Evolutionary conservation across 2,329 filamentous ascomycete species (phyloP), one percentile per base, ranked within the genome.

Genomic region (Colletotrichum sp.): DNA sequence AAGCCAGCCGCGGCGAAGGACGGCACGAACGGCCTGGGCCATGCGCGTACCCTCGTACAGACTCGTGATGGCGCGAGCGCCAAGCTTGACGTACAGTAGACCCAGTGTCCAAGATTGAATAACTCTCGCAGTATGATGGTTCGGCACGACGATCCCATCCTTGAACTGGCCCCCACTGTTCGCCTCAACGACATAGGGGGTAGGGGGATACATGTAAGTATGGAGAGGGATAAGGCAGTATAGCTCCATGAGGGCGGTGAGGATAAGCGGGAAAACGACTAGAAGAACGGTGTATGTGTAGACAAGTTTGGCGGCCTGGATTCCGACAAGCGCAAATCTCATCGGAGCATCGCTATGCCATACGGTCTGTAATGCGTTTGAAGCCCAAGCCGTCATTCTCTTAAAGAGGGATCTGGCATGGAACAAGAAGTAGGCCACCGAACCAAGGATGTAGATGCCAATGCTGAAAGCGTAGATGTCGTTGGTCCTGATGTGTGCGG

Each of bases 381-480:
- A 77, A 19, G 78, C 30, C 82, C 83, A 88, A 6, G 78, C 79
- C 75, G 77, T 82, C 48, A 83, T 76, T 55, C 82, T 84, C 15
- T 71, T 60, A 55, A 82, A 81, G 22, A 90, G 83, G 79, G 82
- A 80, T 15, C 83, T 85, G 22, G 88, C 79, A 81, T 93, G 91
- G 78, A 92, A 86, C 32, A 89, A 79, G 57, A 90, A 84, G 82
- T 96, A 98, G 4, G 91, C 86, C 2, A 91, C 81, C 6, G 91
- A 92, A 13, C 94, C 95, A 6, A 98, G 88, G 30, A 95, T 87
- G 82, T 98, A 98, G 55, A 98, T 90, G 16, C 97, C 97, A 34
- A 97, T 92, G 68, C 95, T 98, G 83, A 98, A 98, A 15, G 97
- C 96, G 81, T 99, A 98, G 30, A 99, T 94, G 83, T 99, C 97